phyloP scores from a whole-genome alignment of 2,329 filamentous ascomycete genomes.

The Thermoascus crustaceus region DNA sequence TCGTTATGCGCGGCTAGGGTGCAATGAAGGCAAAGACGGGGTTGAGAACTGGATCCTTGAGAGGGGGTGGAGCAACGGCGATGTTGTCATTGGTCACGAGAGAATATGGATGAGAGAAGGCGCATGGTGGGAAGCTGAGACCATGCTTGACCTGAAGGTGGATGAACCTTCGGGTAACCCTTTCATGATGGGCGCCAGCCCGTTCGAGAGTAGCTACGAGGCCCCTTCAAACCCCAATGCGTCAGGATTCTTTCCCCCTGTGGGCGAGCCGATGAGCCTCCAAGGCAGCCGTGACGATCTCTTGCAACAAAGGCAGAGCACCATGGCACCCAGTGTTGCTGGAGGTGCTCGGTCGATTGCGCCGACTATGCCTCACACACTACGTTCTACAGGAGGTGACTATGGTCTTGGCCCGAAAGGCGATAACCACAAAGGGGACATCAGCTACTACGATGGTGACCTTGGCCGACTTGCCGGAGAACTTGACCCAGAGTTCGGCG shows the following conservation, averaged over 20 bases:
- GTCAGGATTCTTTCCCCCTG: slow-evolving; percentile 61
- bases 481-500: slow-evolving; percentile 69
- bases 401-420: slow-evolving; percentile 85
- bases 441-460: slow-evolving; percentile 62
- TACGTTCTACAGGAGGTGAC: slow-evolving; percentile 55
- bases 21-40: slow-evolving; percentile 80
- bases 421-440: slow-evolving; percentile 63
- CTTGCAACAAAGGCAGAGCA: slow-evolving; percentile 47
- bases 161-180: slow-evolving; percentile 41
- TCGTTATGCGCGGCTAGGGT: slow-evolving; percentile 75
- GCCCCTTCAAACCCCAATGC: slow-evolving; percentile 46
- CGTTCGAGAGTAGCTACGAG: slow-evolving; percentile 67
- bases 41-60: slow-evolving; percentile 92
- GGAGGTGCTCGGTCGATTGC: slow-evolving; percentile 48
- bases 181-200: slow-evolving; percentile 47
- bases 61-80: slow-evolving; percentile 95
- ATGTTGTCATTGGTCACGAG: slow-evolving; percentile 83
- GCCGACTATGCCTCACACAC: slow-evolving; percentile 43
- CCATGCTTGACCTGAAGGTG: slow-evolving; percentile 83
- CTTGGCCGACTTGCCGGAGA: slow-evolving; percentile 57
- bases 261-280: slow-evolving; percentile 52
- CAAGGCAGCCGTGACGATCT: slow-evolving; percentile 68
- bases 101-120: slow-evolving; percentile 91
- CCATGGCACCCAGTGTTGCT: slow-evolving; percentile 41
- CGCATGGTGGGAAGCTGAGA: slow-evolving; percentile 97